A percentile compares a stretch with the other conserved stretches of the same genome.
phyloP scores from a whole-genome alignment of 2,329 filamentous ascomycete species.

The Aureobasidium pullulans region DNA sequence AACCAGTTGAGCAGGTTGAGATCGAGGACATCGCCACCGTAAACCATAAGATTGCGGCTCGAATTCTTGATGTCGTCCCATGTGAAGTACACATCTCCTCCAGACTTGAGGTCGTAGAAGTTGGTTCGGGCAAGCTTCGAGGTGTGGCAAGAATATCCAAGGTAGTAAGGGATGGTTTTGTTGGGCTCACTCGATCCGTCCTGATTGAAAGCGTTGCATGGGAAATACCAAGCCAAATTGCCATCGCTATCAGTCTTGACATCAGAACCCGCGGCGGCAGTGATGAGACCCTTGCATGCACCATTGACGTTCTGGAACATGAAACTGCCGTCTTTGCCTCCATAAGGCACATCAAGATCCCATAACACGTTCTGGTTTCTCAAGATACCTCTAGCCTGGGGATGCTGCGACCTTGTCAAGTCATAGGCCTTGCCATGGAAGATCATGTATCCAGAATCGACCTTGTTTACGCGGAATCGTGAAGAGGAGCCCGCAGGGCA shows the following conservation, averaged over 20 bases:
- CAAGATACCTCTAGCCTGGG: slow-evolving; percentile 71
- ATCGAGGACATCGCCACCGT: slow-evolving; percentile 89
- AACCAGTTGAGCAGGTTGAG: slow-evolving; percentile 86
- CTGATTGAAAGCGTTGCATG: slow-evolving; percentile 84
- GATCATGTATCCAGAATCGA: slow-evolving; percentile 81
- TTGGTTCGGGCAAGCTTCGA: slow-evolving; percentile 56
- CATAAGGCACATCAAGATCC: slow-evolving; percentile 66
- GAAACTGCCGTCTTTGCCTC: slow-evolving; percentile 91
- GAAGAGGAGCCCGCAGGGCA: slow-evolving; percentile 61
- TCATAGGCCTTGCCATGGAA: slow-evolving; percentile 91
- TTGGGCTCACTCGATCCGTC: slow-evolving; percentile 81
- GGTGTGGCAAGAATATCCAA: slow-evolving; percentile 86
- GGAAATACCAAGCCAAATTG: slow-evolving; percentile 94
- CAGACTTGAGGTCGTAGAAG: slow-evolving; percentile 65
- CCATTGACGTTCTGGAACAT: slow-evolving; percentile 98
- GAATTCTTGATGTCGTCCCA: slow-evolving; percentile 91
- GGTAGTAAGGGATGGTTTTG: slow-evolving; percentile 63
- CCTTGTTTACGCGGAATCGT: slow-evolving; percentile 74
- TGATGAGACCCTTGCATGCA: slow-evolving; percentile 88
- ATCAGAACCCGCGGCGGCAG: slow-evolving; percentile 59
- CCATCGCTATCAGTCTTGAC: slow-evolving; percentile 67
- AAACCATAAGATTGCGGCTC: slow-evolving; percentile 85
- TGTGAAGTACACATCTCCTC: slow-evolving; percentile 89
- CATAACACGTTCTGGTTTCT: slow-evolving; percentile 72
- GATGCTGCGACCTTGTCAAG: slow-evolving; percentile 68